phyloP scores from a whole-genome alignment of 2,329 filamentous ascomycete genomes.

The Diaporthe humulicola region DNA sequence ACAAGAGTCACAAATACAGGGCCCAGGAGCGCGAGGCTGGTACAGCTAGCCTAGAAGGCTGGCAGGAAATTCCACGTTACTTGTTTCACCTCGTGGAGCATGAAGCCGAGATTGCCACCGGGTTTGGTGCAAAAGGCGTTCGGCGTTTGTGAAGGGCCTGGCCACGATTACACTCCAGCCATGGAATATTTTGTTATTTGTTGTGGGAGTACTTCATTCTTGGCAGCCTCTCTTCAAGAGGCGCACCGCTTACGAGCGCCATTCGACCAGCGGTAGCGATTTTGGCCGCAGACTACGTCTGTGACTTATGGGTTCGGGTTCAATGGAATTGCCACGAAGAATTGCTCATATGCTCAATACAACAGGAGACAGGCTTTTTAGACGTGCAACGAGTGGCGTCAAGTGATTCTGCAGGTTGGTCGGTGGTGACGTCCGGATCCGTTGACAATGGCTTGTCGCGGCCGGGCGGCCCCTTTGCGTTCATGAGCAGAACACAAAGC shows the following conservation, averaged over 20 bases:
- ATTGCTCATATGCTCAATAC: background rate
- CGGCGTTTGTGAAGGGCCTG: conserved; percentile 6
- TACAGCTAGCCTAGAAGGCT: conserved; percentile 61
- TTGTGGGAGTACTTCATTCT: background rate
- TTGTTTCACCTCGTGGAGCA: background rate
- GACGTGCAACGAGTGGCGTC: background rate
- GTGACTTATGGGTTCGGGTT: background rate
- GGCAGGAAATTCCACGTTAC: background rate
- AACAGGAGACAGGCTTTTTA: background rate
- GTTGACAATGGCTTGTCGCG: conserved; percentile 32
- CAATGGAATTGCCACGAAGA: background rate
- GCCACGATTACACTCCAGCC: background rate
- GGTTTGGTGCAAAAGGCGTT: conserved; percentile 9
- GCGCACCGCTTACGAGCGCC: background rate
- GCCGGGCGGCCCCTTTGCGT: background rate
- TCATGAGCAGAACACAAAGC: conserved; percentile 34
- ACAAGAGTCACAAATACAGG: conserved; percentile 65
- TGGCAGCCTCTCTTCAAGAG: background rate
- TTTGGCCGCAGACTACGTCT: too few relatives aligned
- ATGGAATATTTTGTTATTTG: background rate
- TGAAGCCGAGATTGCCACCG: background rate
- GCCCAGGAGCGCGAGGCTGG: conserved; percentile 73
- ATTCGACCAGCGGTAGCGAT: background rate
- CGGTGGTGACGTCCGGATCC: background rate
- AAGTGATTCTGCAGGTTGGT: background rate